Evolutionary conservation across 2,329 filamentous ascomycete genomes (phyloP).

Genomic region (Graphiopsis chlorocephala): DNA sequence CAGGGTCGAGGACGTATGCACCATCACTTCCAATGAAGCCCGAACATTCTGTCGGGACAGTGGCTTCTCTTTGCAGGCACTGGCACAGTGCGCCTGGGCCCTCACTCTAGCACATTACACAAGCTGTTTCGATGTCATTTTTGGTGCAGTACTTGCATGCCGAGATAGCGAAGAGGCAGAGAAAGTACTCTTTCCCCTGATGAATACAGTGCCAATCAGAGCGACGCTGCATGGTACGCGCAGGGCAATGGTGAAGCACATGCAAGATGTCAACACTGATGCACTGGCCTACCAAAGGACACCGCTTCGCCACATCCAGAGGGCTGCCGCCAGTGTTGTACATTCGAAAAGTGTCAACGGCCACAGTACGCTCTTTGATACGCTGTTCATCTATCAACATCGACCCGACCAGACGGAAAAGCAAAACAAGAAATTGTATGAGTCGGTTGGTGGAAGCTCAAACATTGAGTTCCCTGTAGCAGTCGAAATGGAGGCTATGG

Average conservation of each 20-base stretch:
- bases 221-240: slow-evolving; percentile 68
- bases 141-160: slow-evolving; percentile 80
- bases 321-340: slow-evolving; percentile 36
- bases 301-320: slow-evolving; percentile 68
- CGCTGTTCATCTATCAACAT: slow-evolving; percentile 66
- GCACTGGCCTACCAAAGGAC: slow-evolving; percentile 73
- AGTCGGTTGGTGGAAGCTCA: slow-evolving; percentile 62
- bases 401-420: slow-evolving; percentile 37
- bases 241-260: slow-evolving; percentile 64
- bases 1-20: slow-evolving; percentile 49
- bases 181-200: slow-evolving; percentile 75
- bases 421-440: slow-evolving; percentile 47
- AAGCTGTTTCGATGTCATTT: slow-evolving; percentile 69
- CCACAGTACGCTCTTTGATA: slow-evolving; percentile 55
- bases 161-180: slow-evolving; percentile 71
- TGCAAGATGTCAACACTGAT: slow-evolving; percentile 67
- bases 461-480: slow-evolving; percentile 79
- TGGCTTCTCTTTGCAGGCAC: slow-evolving; percentile 69
- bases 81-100: slow-evolving; percentile 76
- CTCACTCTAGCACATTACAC: slow-evolving; percentile 64
- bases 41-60: slow-evolving; percentile 62
- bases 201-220: slow-evolving; percentile 83
- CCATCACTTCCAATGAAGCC: slow-evolving; percentile 42
- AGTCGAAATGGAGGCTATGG: slow-evolving; percentile 70
- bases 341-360: background rate